Conservation (phyloP, 2,329 filamentous ascomycete species). For the Verticillium nonalfalfae region DNA sequence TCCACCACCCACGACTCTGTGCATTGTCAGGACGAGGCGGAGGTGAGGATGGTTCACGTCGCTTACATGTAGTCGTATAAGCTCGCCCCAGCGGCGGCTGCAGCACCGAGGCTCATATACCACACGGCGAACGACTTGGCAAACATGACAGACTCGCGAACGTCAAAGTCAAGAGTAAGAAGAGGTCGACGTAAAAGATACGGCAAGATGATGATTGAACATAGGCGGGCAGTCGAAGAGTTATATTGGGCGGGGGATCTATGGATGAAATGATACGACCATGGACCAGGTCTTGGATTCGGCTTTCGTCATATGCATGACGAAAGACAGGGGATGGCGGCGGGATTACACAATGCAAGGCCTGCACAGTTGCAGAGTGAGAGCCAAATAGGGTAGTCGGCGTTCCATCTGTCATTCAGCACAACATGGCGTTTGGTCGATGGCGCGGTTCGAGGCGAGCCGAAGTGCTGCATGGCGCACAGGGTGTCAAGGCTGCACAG, state of each 20-base stretch:
- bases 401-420: neutral
- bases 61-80: conserved; percentile 6
- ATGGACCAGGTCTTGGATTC: no score
- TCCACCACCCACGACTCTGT: conserved; percentile 27
- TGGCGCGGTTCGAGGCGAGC: neutral
- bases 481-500: neutral
- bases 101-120: neutral
- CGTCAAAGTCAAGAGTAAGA: neutral
- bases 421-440: neutral
- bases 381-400: neutral
- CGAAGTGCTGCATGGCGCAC: neutral
- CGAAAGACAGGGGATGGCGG: neutral
- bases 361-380: neutral
- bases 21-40: neutral
- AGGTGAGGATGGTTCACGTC: conserved; percentile 4
- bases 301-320: neutral
- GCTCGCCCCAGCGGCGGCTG: neutral
- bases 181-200: no score
- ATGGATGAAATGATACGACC: no score
- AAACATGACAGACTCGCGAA: neutral
- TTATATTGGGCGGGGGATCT: no score
- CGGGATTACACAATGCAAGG: neutral
- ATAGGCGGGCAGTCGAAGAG: no score
- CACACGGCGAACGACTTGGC: neutral
- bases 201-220: no score